Base-by-base conservation (phyloP, 257 asterid genomes). In the Scutellaria minor region DNA sequence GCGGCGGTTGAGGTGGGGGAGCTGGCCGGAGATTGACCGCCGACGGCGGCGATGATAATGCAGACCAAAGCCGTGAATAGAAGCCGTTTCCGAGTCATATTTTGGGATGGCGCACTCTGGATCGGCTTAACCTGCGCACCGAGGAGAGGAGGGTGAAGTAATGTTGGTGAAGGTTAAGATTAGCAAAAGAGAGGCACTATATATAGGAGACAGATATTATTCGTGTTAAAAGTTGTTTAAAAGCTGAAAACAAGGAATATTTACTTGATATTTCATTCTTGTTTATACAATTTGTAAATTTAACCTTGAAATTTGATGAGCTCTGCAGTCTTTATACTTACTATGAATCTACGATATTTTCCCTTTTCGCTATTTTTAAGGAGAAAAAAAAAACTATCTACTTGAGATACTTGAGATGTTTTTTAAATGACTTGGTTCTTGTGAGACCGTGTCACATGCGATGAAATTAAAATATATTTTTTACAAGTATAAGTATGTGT, bases 1-100 rank as follows among this genome's bases (percentile, higher is more conserved):
- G 44, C 31, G 18, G 82, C 8, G 7, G 31, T 53, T 9, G 89
- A 0, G 1, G 78, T 71, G 0, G 91, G 88, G 10, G 88, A 68
- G 44, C 31, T 54, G 10, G 84, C 72, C 51, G 89, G 88, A 46
- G 83, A 67, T 65, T 87, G 89, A 5, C 79, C 89, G 0, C 80
- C 81, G 5, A 86, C 87, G 7, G 78, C 82, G 55, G 84, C 81
- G 64, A 78, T 35, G 54, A 78, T 37, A 73, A 83, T 56, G 85
- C 86, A 87, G 79, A 87, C 59, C 48, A 83, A 66, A 6, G 79
- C 85, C 8, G 76, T 45, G 61, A 75, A 45, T 31, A 79, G 7
- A 27, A 53, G 65, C 13, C 40, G 37, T 14, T 24, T 64, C 9
- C 47, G 54, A 75, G 76, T 85, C 92, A 87, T 84, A 60, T 15